Base-by-base conservation (phyloP, 805 yeast species). In the Ogataea pini region DNA sequence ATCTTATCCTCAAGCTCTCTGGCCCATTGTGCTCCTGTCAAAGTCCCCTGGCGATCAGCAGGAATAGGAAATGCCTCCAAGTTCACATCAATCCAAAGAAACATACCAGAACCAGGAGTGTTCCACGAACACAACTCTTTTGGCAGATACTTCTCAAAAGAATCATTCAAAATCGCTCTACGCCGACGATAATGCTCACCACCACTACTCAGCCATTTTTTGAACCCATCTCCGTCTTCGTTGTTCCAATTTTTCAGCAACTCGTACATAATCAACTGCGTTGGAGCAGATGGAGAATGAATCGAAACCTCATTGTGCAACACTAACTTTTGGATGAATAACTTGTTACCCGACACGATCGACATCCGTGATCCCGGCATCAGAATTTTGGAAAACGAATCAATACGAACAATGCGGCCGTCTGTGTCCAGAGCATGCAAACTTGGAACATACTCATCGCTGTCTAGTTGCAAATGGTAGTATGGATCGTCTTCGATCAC, bases 401-500 rank as follows among this genome's bases (percentile, higher is more conserved):
- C 95, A 50, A 87, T 74, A 54, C 95, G 74, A 40, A 87, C 63
- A 13, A 88, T 94, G 55, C 94, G 76, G 42, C 95, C 95, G 46
- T 85, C 90, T 18, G 72, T 71, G 66, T 88, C 96, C 46, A 85
- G 61, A n/a, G 82, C 75, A 36, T 86, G 64, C 70, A 83, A 82
- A 7, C 89, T 81, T n/a, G 83, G 79, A 40, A 81, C 57, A 57
- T 81, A 78, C 47, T 73, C 71, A 55, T 71, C 70, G n/a, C 68
- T 54, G 48, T 72, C 79, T 71, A 84, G 74, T 59, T 83, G 86
- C 60, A 88, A 69, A 67, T 82, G 87, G 68, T 85, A 87, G 73
- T 88, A 89, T 6, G 96, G 96, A 69, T 89, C 96, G 64, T 88
- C 96, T 68, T 89, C 96, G 46, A 87, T 66, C 48, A 88, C 82